These are phyloP conservation scores for Pichia nanzhaoensis DNA, from an alignment of 805 yeast species.

Conservation along the genomic window DNA sequence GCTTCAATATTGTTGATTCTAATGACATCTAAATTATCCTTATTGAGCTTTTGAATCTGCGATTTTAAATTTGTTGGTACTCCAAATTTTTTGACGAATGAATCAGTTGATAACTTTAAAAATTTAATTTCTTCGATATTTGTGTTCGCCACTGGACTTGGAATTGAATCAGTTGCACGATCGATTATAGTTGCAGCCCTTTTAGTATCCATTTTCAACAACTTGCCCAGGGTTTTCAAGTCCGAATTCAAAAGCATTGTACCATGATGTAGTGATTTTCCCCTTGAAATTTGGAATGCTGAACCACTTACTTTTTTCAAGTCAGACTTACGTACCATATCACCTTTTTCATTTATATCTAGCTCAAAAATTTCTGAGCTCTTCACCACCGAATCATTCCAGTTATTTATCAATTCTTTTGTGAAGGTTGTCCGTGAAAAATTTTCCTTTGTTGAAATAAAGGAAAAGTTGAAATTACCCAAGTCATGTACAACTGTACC, in stretches of 20 bases:
- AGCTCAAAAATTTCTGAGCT: conserved; percentile 22
- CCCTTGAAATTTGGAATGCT: conserved; percentile 79
- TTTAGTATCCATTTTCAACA: conserved; percentile 36
- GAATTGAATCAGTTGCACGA: conserved; percentile 60
- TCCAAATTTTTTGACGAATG: conserved; percentile 34
- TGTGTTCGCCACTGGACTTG: conserved; percentile 71
- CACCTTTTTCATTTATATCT: conserved; percentile 69
- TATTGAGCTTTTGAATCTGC: neutral
- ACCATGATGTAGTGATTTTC: conserved; percentile 89
- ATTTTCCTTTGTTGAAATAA: conserved; percentile 51
- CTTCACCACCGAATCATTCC: conserved; percentile 14
- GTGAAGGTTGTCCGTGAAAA: conserved; percentile 57
- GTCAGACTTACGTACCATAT: conserved; percentile 47
- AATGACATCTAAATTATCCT: conserved; percentile 14
- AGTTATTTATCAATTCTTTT: conserved; percentile 19
- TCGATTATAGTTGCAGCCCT: conserved; percentile 21
- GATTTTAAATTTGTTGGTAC: conserved; percentile 13
- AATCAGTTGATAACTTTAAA: conserved; percentile 34
- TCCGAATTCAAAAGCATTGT: conserved; percentile 79
- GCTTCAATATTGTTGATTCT: conserved; percentile 12
- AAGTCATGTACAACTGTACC: conserved; percentile 94
- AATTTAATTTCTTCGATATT: conserved; percentile 41
- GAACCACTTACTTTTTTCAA: conserved; percentile 78
- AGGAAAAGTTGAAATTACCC: conserved; percentile 85
- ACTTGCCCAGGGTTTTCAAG: conserved; percentile 49